Percentiles rank a stretch among this genome's conserved stretches.
Evolutionary conservation across 2,329 filamentous ascomycete species (phyloP).

Genomic region (Colletotrichum sp.): DNA sequence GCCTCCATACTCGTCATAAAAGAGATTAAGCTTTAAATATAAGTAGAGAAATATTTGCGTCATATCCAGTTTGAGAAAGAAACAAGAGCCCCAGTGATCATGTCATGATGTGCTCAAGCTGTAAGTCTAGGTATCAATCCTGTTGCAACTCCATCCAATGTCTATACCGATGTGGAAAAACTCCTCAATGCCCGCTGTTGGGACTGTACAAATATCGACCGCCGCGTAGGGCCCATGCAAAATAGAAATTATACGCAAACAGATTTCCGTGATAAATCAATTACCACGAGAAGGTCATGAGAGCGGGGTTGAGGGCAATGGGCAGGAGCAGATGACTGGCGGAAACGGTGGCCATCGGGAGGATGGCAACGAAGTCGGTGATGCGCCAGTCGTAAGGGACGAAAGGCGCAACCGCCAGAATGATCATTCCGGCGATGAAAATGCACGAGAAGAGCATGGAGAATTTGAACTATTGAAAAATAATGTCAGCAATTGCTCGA

Average conservation of each 20-base stretch:
- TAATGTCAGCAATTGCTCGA: slow-evolving; percentile 5
- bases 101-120: slow-evolving; percentile 8
- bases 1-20: background rate
- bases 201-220: slow-evolving; percentile 1
- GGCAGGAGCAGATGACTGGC: slow-evolving; percentile 74
- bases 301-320: slow-evolving; percentile 76
- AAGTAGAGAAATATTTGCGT: background rate
- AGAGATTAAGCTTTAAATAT: slow-evolving; percentile 5
- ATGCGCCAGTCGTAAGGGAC: slow-evolving; percentile 71
- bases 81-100: background rate
- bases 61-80: background rate
- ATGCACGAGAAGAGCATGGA: slow-evolving; percentile 66
- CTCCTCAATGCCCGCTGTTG: background rate
- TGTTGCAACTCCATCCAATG: slow-evolving; percentile 16
- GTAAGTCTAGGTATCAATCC: slow-evolving; percentile 16
- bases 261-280: background rate
- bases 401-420: slow-evolving; percentile 67
- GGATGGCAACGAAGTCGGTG: slow-evolving; percentile 75
- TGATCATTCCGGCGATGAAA: slow-evolving; percentile 66
- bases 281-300: slow-evolving; percentile 82
- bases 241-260: background rate
- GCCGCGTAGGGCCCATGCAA: slow-evolving; percentile 6
- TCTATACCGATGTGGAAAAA: slow-evolving; percentile 16
- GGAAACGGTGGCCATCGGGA: slow-evolving; percentile 76
- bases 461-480: slow-evolving; percentile 67